These are phyloP conservation scores for Neofusicoccum laricinum DNA, from an alignment of 2,329 filamentous ascomycete species.

Conservation along the genomic window DNA sequence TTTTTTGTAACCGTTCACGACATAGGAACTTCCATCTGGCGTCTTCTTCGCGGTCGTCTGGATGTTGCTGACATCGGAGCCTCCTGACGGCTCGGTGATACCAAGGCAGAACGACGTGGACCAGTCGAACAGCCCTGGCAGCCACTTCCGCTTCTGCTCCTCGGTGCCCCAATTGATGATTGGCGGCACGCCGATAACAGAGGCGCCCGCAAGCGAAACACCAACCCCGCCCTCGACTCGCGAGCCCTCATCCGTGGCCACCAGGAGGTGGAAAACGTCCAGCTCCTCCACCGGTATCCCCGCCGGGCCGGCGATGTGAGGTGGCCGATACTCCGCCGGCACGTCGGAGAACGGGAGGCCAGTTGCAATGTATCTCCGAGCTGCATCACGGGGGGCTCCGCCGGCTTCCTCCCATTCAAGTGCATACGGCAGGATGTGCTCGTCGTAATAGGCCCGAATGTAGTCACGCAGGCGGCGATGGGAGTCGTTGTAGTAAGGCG, in stretches of 20 bases:
- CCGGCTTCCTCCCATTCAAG: conserved; percentile 61
- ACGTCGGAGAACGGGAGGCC: conserved; percentile 45
- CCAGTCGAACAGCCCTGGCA: conserved; percentile 58
- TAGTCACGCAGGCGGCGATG: conserved; percentile 58
- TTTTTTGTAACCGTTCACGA: conserved; percentile 67
- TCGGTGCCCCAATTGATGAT: conserved; percentile 61
- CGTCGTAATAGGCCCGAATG: conserved; percentile 59
- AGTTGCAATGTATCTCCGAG: conserved; percentile 37
- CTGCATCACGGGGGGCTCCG: conserved; percentile 47
- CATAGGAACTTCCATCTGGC: conserved; percentile 67
- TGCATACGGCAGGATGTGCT: conserved; percentile 55
- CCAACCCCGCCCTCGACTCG: conserved; percentile 57
- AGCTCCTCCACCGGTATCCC: conserved; percentile 36
- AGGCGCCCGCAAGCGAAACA: conserved; percentile 58
- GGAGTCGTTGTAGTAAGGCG: conserved; percentile 62
- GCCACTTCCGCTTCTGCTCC: conserved; percentile 57
- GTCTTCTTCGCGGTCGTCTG: conserved; percentile 68
- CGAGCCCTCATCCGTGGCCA: conserved; percentile 55
- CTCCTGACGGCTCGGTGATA: conserved; percentile 62
- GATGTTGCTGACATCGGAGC: conserved; percentile 63
- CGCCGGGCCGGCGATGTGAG: conserved; percentile 35
- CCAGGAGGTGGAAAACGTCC: conserved; percentile 44
- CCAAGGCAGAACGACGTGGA: conserved; percentile 62
- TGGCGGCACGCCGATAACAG: conserved; percentile 62
- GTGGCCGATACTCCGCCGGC: conserved; percentile 42